Evolutionary conservation across 257 asterid species (phyloP).

Genomic region (Euphrasia confusa): DNA sequence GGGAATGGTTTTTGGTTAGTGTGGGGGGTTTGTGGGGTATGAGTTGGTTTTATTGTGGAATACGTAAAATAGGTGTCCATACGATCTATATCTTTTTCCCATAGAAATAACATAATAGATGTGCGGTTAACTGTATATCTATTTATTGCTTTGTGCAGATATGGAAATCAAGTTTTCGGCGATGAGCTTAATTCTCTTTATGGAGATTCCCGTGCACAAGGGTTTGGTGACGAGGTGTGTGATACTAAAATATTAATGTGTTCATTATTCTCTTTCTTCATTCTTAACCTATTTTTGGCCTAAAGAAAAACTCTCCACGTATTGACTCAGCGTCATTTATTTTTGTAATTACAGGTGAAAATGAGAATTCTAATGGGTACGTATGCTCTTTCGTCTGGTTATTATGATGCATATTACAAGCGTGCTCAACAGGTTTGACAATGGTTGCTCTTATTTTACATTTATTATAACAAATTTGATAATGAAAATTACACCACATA

Average conservation of each 20-base stretch:
- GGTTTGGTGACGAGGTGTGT: constrained; percentile 92
- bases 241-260: neutral
- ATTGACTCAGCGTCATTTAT: constrained; percentile 6
- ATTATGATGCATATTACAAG: constrained; percentile 96
- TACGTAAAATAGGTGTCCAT: neutral
- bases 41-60: neutral
- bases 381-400: constrained; percentile 98
- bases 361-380: constrained; percentile 97
- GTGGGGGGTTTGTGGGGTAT: neutral
- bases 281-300: constrained; percentile 10
- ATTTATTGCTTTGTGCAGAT: constrained; percentile 34
- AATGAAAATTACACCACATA: neutral
- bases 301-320: constrained; percentile 13
- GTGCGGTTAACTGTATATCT: constrained; percentile 8
- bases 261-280: constrained; percentile 5
- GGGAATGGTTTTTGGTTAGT: neutral
- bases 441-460: constrained; percentile 13
- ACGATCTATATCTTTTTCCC: constrained; percentile 2
- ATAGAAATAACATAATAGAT: constrained; percentile 2
- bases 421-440: constrained; percentile 85
- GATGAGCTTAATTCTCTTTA: constrained; percentile 78
- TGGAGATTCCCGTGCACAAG: constrained; percentile 80
- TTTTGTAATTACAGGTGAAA: constrained; percentile 58
- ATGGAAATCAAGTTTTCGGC: constrained; percentile 72
- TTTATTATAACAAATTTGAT: constrained; percentile 12